A percentile compares a stretch with the other conserved stretches of the same genome.
Evolutionary conservation across 192 early-diverging fungal genomes (phyloP).

Genomic region (Backusella psychrophila): DNA sequence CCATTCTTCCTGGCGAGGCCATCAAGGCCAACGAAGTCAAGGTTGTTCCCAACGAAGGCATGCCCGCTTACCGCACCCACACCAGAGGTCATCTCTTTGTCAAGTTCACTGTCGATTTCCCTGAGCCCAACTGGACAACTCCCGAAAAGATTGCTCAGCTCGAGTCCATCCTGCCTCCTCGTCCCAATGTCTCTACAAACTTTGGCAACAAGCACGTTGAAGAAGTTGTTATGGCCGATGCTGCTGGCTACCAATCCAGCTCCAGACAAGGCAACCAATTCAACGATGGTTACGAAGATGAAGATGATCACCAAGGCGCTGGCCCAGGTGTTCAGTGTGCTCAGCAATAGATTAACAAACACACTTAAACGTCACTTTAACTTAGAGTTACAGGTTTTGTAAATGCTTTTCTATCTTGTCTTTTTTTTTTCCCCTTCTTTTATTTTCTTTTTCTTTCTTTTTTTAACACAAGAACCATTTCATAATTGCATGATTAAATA

Average conservation of each 20-base stretch:
- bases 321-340: constrained; percentile 39
- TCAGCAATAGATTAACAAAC: constrained; percentile 25
- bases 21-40: constrained; percentile 91
- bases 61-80: constrained; percentile 89
- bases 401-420: background rate
- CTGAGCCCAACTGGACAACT: constrained; percentile 74
- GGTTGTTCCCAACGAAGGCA: constrained; percentile 87
- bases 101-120: constrained; percentile 95
- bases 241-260: constrained; percentile 17
- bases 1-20: constrained; percentile 90
- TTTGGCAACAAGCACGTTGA: constrained; percentile 64
- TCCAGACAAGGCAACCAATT: background rate
- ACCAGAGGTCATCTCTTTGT: constrained; percentile 92
- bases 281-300: constrained; percentile 17
- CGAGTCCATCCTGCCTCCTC: constrained; percentile 79
- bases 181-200: constrained; percentile 50
- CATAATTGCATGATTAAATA: constrained; percentile 4
- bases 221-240: constrained; percentile 73
- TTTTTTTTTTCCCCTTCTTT: background rate
- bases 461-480: background rate
- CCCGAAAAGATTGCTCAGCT: constrained; percentile 71
- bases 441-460: background rate
- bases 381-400: background rate
- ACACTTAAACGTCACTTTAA: background rate
- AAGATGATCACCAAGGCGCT: constrained; percentile 22